phyloP scores from a whole-genome alignment of 2,329 filamentous ascomycete species.

The Colletotrichum orbiculare region DNA sequence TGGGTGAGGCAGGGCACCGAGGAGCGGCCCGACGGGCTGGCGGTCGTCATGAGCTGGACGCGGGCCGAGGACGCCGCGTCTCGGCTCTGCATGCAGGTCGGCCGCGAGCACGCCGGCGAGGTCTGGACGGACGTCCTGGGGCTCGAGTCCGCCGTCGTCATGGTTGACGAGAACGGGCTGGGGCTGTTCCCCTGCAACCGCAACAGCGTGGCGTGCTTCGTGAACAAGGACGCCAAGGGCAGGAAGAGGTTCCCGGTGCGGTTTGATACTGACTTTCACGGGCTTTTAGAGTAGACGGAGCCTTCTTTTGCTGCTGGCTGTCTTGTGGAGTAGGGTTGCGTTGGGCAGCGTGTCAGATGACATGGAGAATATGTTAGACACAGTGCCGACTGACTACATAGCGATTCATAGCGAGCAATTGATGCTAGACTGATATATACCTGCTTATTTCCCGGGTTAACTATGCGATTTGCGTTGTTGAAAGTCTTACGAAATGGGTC shows the following conservation, averaged over 20 bases:
- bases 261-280: constrained; percentile 24
- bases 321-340: too few relatives aligned
- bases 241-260: constrained; percentile 20
- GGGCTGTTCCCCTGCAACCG: constrained; percentile 18
- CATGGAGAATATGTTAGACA: too few relatives aligned
- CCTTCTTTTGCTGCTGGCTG: too few relatives aligned
- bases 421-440: too few relatives aligned
- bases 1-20: constrained; percentile 25
- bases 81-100: constrained; percentile 25
- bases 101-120: constrained; percentile 16
- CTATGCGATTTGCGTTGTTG: too few relatives aligned
- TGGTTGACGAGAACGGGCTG: constrained; percentile 20
- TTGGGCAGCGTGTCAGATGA: too few relatives aligned
- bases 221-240: constrained; percentile 22
- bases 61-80: constrained; percentile 7
- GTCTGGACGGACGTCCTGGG: constrained; percentile 27
- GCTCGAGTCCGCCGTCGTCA: not conserved
- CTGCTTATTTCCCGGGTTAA: too few relatives aligned
- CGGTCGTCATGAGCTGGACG: constrained; percentile 28
- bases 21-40: constrained; percentile 24
- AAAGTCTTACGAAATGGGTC: too few relatives aligned
- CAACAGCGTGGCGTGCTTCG: constrained; percentile 28
- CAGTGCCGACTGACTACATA: too few relatives aligned
- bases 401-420: too few relatives aligned
- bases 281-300: constrained; percentile 5